Base-by-base conservation (phyloP, 73 alveolate species). In the Paramecium bursaria region DNA sequence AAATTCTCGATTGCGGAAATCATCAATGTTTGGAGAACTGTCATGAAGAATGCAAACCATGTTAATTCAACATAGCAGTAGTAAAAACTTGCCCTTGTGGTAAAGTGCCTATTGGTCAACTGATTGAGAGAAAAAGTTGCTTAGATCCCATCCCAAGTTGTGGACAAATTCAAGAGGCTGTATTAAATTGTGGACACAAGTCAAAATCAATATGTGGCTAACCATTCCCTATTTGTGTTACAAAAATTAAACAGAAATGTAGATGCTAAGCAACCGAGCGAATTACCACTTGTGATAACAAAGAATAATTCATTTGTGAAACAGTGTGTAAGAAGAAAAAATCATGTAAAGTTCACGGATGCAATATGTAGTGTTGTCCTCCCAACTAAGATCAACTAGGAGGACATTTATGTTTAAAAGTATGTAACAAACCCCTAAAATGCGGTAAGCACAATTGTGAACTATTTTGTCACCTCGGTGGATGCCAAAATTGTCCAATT, bases 401-500 rank as follows among this genome's bases (percentile, higher is more conserved):
- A 48, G 88, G 80, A 48, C 99, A 96, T 92, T 74, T 96, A 73
- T 96, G 99, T 60, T 61, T 96, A 74, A 90, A 90, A 51, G 90
- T 91, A 27, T 96, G 99, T 85, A 90, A 90, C 17, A 96, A 96
- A 51, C 90, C 90, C 7, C 80, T 96, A 53, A 39, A 87, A 52
- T 96, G 99, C 74, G 98, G 98, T 19, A 90, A 93, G 74, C 99
- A 96, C 75, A 86, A 87, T 46, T 96, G 99, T 74, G 93, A 88
- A 67, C 86, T 88, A 39, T 96, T 93, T 90, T 96, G 99, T 82
- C 99, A 96, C 74, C 74, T 92, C 48, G 99, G 98, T 49, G 86
- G 76, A 39, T 96, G 99, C 87, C 57, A 93, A 73, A 96, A 97
- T 9, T 96, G 99, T 74, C 94, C 94, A 39, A 87, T 91, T 31